phyloP scores from a whole-genome alignment of 2,329 filamentous ascomycete species.

The Aciculosporium take region DNA sequence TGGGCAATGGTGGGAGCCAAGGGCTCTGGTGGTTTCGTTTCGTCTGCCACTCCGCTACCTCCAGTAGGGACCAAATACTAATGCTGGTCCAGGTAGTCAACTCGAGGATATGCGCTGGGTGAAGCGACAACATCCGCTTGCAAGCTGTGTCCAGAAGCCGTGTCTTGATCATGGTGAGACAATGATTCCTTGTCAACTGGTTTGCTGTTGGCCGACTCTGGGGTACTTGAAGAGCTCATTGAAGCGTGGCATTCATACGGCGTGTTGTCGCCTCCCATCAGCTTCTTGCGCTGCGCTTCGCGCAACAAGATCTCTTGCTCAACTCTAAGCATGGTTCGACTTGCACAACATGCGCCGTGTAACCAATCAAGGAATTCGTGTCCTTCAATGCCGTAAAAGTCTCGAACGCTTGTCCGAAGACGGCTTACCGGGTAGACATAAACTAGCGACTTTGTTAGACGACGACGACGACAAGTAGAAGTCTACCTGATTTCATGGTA shows the following conservation, averaged over 20 bases:
- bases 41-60: background rate
- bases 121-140: background rate
- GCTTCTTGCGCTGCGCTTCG: conserved; percentile 10
- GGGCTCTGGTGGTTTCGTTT: background rate
- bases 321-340: conserved; percentile 13
- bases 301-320: conserved; percentile 21
- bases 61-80: conserved; percentile 9
- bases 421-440: conserved; percentile 16
- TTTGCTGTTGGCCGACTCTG: conserved; percentile 4
- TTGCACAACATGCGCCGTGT: conserved; percentile 17
- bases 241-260: conserved; percentile 11
- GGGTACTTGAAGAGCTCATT: conserved; percentile 11
- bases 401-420: conserved; percentile 18
- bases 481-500: background rate
- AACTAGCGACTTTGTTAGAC: conserved; percentile 11
- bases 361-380: conserved; percentile 10
- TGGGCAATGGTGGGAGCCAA: conserved; percentile 1
- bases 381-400: conserved; percentile 20
- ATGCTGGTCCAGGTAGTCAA: conserved; percentile 7
- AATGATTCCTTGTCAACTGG: background rate
- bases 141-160: background rate
- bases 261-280: conserved; percentile 6
- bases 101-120: conserved; percentile 3
- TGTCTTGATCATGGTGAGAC: background rate
- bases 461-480: background rate